Conservation (phyloP, 805 yeast species). For the Dipodascopsis uninucleata region DNA sequence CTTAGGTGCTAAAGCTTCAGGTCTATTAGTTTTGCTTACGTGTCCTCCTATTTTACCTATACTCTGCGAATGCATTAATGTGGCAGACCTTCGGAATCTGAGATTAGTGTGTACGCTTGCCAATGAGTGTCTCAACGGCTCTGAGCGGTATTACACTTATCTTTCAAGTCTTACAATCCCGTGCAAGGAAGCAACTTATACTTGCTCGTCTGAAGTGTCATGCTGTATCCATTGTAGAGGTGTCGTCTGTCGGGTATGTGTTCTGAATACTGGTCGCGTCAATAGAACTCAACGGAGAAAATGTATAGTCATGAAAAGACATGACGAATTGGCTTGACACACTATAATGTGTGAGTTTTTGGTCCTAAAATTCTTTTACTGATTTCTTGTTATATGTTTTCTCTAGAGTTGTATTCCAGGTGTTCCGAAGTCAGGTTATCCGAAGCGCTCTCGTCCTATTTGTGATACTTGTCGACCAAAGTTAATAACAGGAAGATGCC, state of each 20-base stretch:
- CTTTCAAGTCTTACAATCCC: conserved; percentile 14
- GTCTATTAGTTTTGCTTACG: conserved; percentile 3
- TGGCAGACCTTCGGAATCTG: conserved; percentile 8
- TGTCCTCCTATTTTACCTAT: conserved; percentile 8
- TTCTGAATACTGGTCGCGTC: too few species aligned
- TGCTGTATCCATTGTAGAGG: conserved; percentile 4
- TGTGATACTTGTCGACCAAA: conserved; percentile 14
- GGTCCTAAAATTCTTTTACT: conserved; percentile 5
- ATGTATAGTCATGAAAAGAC: background rate
- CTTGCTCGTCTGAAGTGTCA: conserved; percentile 10
- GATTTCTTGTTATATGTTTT: background rate
- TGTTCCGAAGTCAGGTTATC: conserved; percentile 1
- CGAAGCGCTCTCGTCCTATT: conserved; percentile 13
- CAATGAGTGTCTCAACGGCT: conserved; percentile 5
- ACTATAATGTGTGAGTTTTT: background rate
- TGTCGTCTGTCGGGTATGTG: conserved; percentile 3
- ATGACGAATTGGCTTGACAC: background rate
- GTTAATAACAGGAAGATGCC: conserved; percentile 13
- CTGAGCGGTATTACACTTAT: conserved; percentile 7
- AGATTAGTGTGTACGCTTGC: conserved; percentile 15
- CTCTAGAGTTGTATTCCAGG: conserved; percentile 16
- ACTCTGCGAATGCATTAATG: conserved; percentile 1
- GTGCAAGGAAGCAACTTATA: conserved; percentile 17
- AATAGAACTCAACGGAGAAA: background rate
- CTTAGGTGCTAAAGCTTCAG: too few species aligned